Percentiles rank a stretch among this genome's conserved stretches.
phyloP scores from a whole-genome alignment of 805 yeast genomes.

The Zygosaccharomyces bisporus region DNA sequence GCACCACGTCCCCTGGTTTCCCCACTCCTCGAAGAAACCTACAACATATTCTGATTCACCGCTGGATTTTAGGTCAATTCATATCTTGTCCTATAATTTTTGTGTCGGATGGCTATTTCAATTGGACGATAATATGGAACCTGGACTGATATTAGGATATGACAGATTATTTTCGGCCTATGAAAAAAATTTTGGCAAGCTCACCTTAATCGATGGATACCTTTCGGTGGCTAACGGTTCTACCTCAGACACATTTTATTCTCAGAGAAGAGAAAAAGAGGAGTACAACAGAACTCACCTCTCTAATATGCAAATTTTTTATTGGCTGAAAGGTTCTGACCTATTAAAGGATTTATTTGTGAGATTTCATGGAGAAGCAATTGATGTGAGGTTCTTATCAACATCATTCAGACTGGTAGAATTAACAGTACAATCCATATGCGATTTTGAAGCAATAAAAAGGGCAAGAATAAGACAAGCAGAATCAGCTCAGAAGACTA shows the following conservation, averaged over 20 bases:
- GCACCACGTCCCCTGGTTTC: slow-evolving; percentile 15
- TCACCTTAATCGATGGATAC: slow-evolving; percentile 66
- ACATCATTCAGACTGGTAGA: slow-evolving; percentile 54
- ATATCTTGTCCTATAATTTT: slow-evolving; percentile 57
- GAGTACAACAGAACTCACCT: slow-evolving; percentile 60
- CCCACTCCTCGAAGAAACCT: not conserved
- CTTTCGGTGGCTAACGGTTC: slow-evolving; percentile 67
- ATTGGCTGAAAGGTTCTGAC: slow-evolving; percentile 27
- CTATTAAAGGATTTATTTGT: slow-evolving; percentile 46
- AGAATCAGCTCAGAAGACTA: slow-evolving; percentile 4
- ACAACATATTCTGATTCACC: slow-evolving; percentile 14
- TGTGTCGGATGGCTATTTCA: slow-evolving; percentile 79
- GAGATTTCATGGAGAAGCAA: slow-evolving; percentile 59
- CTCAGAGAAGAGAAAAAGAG: slow-evolving; percentile 43
- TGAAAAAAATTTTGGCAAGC: slow-evolving; percentile 58
- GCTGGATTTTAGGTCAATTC: slow-evolving; percentile 47
- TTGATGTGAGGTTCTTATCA: slow-evolving; percentile 63
- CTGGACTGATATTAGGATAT: slow-evolving; percentile 78
- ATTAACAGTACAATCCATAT: slow-evolving; percentile 45
- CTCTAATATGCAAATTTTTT: slow-evolving; percentile 58
- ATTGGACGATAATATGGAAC: slow-evolving; percentile 39
- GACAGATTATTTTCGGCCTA: slow-evolving; percentile 66
- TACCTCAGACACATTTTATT: slow-evolving; percentile 47
- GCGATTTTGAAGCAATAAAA: slow-evolving; percentile 40
- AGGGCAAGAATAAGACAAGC: slow-evolving; percentile 15